A percentile compares a stretch with the other conserved stretches of the same genome.
phyloP scores from a whole-genome alignment of 345 rosid genomes.

The Reutealis trisperma region DNA sequence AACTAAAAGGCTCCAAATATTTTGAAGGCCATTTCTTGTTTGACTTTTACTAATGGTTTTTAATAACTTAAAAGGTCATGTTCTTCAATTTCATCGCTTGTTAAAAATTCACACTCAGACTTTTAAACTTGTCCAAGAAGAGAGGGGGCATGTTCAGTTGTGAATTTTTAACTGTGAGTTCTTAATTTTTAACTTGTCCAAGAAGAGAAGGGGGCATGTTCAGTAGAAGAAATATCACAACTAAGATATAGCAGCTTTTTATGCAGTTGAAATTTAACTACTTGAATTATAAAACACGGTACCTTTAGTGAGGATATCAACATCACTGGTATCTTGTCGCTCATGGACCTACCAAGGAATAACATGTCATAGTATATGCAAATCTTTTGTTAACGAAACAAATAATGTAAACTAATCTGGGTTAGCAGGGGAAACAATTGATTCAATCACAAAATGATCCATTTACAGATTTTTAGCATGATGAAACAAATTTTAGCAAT shows the following conservation, averaged over 20 bases:
- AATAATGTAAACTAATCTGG: neutral
- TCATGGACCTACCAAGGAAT: conserved; percentile 40
- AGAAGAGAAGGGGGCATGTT: neutral
- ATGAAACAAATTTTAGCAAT: neutral
- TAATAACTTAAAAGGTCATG: neutral
- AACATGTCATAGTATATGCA: neutral
- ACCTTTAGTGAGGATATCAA: conserved; percentile 54
- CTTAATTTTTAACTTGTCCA: no score
- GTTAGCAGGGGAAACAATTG: neutral
- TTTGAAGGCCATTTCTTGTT: neutral
- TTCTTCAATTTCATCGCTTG: neutral
- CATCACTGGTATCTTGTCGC: conserved; percentile 28
- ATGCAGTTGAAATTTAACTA: conserved; percentile 5
- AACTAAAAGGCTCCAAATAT: neutral
- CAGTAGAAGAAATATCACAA: neutral
- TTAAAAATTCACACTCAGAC: neutral
- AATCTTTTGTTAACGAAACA: neutral
- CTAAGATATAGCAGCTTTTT: neutral
- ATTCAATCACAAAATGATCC: neutral
- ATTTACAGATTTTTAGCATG: neutral
- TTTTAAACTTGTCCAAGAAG: neutral
- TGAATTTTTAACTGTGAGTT: no score
- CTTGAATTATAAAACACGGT: conserved; percentile 6
- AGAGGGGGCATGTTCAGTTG: neutral
- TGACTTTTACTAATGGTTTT: neutral